Evolutionary conservation across 108 stramenopile species (phyloP), one percentile per base, ranked within the genome.

Genomic region (Cyclotella kingstonii): DNA sequence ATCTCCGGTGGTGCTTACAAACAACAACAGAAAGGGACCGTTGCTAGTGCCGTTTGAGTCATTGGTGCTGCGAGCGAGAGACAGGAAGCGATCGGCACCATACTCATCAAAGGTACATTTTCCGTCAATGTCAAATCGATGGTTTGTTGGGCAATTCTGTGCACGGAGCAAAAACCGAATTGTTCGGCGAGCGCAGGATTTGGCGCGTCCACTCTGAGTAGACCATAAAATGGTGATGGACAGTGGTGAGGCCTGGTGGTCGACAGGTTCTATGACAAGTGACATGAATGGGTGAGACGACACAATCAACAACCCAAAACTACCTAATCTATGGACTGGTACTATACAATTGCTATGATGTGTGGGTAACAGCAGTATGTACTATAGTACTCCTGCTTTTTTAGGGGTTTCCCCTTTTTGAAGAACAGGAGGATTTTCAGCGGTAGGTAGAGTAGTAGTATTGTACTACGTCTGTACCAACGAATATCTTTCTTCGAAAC

Each of bases 1-100:
- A 61, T 92, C 90, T 39, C 90, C 90, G 1, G 90, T 92, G 31
- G 90, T 92, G 46, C 82, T 84, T 43, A 88, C 86, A 71, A 92
- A 87, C 59, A 86, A 25, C 5, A 87, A 22, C 10, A 85, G 60
- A 11, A 85, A 56, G 34, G 27, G 39, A 8, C 4, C 41, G 29
- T 52, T 34, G 11, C n/a, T 22, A 19, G 25, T 43, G 18, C 30
- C 17, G 36, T 29, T 39, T 31, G 21, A 31, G 42, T 46, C 31
- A 17, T 55, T 55, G 12, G 27, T 52, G 31, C 4, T 4, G 2
- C 4, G 17, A 44, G 19, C 38, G 10, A 66, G 47, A 27, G 40
- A 66, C 10, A 58, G 48, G 44, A 44, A 68, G 51, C 42, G 73
- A 49, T 50, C 53, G 18, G 61, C 78, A 12, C 64, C 60, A 5